These are phyloP conservation scores for Amylocarpus encephaloides DNA, from an alignment of 2,329 filamentous ascomycete species.

Conservation along the genomic window DNA sequence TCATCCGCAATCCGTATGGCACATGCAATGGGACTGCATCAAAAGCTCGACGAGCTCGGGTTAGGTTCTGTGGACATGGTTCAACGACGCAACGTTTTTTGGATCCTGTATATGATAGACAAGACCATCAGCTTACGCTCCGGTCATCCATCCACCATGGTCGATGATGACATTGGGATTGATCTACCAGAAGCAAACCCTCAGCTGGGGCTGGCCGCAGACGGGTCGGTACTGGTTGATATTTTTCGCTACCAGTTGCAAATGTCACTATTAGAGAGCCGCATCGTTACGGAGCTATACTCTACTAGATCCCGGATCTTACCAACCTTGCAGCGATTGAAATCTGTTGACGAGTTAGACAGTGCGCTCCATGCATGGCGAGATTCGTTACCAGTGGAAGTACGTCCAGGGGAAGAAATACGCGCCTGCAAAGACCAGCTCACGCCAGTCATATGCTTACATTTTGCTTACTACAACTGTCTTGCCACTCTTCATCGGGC, in stretches of 20 bases:
- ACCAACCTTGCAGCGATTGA: slow-evolving; percentile 19
- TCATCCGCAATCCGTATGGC: slow-evolving; percentile 13
- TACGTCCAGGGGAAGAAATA: slow-evolving; percentile 7
- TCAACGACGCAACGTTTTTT: no score
- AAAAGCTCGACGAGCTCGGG: slow-evolving; percentile 11
- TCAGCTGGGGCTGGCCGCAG: no score
- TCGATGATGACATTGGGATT: no score
- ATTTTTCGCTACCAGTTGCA: no score
- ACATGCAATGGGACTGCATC: slow-evolving; percentile 20
- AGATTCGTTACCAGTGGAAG: no score
- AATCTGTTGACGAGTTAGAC: slow-evolving; percentile 17
- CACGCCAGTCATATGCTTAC: slow-evolving; percentile 16
- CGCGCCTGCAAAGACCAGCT: slow-evolving; percentile 11
- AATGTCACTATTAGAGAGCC: no score
- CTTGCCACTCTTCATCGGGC: slow-evolving; percentile 13
- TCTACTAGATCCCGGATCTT: slow-evolving; percentile 19
- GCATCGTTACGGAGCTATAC: slow-evolving; percentile 21
- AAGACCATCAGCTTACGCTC: no score
- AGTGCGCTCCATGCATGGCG: no score
- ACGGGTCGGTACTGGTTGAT: no score
- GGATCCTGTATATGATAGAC: no score
- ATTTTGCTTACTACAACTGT: slow-evolving; percentile 22
- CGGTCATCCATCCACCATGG: background rate
- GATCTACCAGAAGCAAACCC: no score
- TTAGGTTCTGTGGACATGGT: background rate